phyloP scores from a whole-genome alignment of 2,329 filamentous ascomycete species.

The Pseudohalonectria lignicola region DNA sequence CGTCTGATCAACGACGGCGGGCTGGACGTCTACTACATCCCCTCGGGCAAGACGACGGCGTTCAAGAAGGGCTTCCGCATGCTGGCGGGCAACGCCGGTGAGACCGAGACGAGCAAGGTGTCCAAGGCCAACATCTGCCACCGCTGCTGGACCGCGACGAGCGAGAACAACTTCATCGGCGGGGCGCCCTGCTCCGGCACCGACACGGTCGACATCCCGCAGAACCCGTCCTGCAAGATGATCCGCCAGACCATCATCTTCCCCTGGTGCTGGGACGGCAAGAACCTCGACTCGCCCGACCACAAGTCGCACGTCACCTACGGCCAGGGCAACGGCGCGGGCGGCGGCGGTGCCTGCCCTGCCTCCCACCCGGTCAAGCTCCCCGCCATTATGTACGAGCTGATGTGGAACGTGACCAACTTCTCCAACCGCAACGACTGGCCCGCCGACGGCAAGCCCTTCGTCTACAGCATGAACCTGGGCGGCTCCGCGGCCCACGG shows the following conservation, averaged over 20 bases:
- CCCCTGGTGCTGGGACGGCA: constrained; percentile 34
- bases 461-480: constrained; percentile 31
- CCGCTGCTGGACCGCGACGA: constrained; percentile 33
- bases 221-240: constrained; percentile 33
- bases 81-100: constrained; percentile 28
- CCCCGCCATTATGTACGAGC: constrained; percentile 36
- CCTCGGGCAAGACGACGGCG: constrained; percentile 27
- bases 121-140: constrained; percentile 35
- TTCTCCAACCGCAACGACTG: constrained; percentile 29
- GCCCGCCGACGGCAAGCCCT: constrained; percentile 30
- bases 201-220: constrained; percentile 38
- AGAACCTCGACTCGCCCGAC: constrained; percentile 29
- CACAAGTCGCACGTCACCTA: constrained; percentile 35
- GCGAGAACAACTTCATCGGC: constrained; percentile 33
- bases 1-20: constrained; percentile 29
- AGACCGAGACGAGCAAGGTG: constrained; percentile 26
- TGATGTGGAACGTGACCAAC: constrained; percentile 32
- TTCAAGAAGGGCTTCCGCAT: constrained; percentile 33
- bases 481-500: constrained; percentile 36
- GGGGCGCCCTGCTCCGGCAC: constrained; percentile 35
- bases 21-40: constrained; percentile 32
- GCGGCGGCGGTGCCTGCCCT: constrained; percentile 34
- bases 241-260: constrained; percentile 43
- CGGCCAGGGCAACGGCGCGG: constrained; percentile 29
- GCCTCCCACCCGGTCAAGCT: constrained; percentile 32